Evolutionary conservation across 345 rosid species (phyloP).

Genomic region (Schrenkiella parvula): DNA sequence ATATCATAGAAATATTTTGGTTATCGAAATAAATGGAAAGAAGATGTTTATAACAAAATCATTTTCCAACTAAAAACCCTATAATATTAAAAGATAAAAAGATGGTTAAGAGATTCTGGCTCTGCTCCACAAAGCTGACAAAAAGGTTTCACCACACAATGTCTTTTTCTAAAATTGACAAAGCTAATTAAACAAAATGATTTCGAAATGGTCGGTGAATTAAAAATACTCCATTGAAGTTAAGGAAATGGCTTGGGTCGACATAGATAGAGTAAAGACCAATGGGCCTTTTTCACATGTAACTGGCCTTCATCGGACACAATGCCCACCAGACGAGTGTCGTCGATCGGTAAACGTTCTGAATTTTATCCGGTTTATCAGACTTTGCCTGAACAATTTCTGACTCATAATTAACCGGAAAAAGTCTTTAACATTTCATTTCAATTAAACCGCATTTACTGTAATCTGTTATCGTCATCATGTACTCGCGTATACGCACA

Average conservation of each 20-base stretch:
- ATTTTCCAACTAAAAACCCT: no score
- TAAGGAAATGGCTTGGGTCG: neutral
- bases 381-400: neutral
- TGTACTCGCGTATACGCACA: neutral
- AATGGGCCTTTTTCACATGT: slow-evolving; percentile 12
- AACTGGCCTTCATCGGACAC: neutral
- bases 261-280: neutral
- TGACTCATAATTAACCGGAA: neutral
- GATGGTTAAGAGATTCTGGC: no score
- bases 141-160: no score
- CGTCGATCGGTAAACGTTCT: neutral
- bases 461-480: slow-evolving; percentile 6
- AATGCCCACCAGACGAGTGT: neutral
- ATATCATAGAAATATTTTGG: no score
- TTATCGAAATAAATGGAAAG: no score
- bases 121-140: no score
- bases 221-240: neutral
- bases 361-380: neutral
- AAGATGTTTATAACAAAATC: no score
- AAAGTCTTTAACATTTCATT: slow-evolving; percentile 9
- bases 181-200: neutral
- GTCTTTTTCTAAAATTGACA: neutral
- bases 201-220: neutral
- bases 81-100: no score
- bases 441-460: neutral